Evolutionary conservation across 805 yeast species (phyloP), one percentile per base, ranked within the genome.

Genomic region (Yarrowia sp.): DNA sequence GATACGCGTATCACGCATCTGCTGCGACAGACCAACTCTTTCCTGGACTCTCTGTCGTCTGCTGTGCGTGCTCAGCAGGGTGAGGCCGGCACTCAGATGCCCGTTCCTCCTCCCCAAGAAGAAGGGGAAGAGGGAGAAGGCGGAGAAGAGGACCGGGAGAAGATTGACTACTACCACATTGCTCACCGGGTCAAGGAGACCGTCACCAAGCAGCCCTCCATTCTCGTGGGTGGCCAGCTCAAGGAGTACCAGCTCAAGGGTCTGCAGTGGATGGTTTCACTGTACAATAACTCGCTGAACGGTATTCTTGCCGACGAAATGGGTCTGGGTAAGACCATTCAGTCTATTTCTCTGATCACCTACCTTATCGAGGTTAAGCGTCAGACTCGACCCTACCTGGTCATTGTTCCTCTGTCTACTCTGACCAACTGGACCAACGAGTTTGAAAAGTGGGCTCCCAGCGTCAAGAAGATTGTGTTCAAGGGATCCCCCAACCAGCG

Each of bases 251-350:
- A 94, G 80, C 19, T 94, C 69, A 91, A 91, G 78, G 99, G 99
- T 75, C 82, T 95, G 69, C 97, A 94, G 77, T 94, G 99, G 99
- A 94, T 94, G 99, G 97, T 94, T 5, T 94, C 98, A 0, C 82
- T 94, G 68, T 94, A 84, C 79, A 94, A 94, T 76, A 94, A 94
- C 79, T 96, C 91, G 77, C 84, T 94, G 75, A 95, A 94, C 77
- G 99, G 99, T 81, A 94, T 94, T 71, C 80, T 94, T 67, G 99
- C 99, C 9, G 98, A 94, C 81, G 99, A 94, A 80, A 94, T 94
- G 99, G 99, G 99, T 70, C 84, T 94, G 69, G 99, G 99, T 77
- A 94, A 94, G 77, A 94, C 99, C 1, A 94, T 94, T 77, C 99
- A 94, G 81, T 88, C 97, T 0, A 88, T 94, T 67, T 92, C 98